Percentiles rank a stretch among this genome's conserved stretches.
phyloP scores from a whole-genome alignment of 1,284 basidiomycete genomes.

The Pseudozyma pruni region DNA sequence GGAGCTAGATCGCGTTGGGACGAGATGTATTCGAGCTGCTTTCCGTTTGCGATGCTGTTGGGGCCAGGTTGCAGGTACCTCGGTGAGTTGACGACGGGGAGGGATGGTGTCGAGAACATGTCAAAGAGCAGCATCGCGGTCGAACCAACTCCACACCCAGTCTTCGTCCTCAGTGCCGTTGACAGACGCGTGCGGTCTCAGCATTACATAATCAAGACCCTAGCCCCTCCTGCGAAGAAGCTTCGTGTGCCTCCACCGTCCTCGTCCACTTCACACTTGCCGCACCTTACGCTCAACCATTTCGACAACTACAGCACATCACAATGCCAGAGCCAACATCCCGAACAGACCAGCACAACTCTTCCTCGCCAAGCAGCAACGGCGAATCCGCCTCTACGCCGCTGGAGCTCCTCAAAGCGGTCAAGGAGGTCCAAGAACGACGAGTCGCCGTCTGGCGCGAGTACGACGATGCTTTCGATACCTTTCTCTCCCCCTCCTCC shows the following conservation, averaged over 20 bases:
- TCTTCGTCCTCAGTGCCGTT: background rate
- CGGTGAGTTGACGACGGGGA: too few species aligned
- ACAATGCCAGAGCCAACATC: conserved; percentile 20
- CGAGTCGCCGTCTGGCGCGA: conserved; percentile 48
- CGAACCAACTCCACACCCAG: conserved; percentile 7
- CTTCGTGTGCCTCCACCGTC: conserved; percentile 30
- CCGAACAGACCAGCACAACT: background rate
- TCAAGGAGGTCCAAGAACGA: conserved; percentile 53
- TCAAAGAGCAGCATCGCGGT: conserved; percentile 10
- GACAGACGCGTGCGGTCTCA: conserved; percentile 6
- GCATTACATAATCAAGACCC: conserved; percentile 26
- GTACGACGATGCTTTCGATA: conserved; percentile 54
- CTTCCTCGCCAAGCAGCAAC: background rate
- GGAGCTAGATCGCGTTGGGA: background rate
- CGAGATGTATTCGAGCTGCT: background rate
- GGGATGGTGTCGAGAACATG: conserved; percentile 2
- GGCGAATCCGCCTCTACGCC: conserved; percentile 11
- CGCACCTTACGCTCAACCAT: background rate
- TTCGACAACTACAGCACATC: background rate
- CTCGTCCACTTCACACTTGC: too few species aligned
- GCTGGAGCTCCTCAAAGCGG: conserved; percentile 36
- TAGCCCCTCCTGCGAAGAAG: background rate
- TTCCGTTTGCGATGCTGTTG: background rate
- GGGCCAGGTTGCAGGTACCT: too few species aligned
- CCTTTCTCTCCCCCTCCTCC: conserved; percentile 18